A percentile compares a stretch with the other conserved stretches of the same genome.
These are phyloP conservation scores for Candida sanyaensis DNA, from an alignment of 1,139 yeast species.

Conservation along the genomic window DNA sequence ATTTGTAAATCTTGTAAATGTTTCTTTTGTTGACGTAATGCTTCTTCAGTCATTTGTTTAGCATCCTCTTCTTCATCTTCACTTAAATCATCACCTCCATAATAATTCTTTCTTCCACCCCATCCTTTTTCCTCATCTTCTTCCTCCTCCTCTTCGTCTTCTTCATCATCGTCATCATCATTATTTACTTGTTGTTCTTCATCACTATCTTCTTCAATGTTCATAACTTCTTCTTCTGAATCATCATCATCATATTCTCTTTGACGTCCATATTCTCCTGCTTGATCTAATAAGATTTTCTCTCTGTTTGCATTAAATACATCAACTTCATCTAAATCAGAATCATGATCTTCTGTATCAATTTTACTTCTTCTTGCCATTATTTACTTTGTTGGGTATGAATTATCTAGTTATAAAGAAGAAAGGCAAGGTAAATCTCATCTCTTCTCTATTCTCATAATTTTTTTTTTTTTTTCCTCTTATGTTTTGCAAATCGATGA, in stretches of 20 bases:
- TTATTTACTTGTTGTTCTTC: conserved; percentile 33
- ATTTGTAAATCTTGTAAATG: conserved; percentile 78
- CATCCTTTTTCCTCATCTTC: conserved; percentile 66
- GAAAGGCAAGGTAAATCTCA: too few species aligned
- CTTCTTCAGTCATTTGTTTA: conserved; percentile 82
- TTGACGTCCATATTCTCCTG: conserved; percentile 43
- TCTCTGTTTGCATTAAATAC: conserved; percentile 68
- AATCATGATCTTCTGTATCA: conserved; percentile 21
- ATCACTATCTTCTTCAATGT: conserved; percentile 21
- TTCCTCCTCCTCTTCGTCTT: conserved; percentile 44
- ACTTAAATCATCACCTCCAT: conserved; percentile 75
- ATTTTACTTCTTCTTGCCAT: conserved; percentile 18
- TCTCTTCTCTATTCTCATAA: too few species aligned
- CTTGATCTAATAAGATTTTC: conserved; percentile 58
- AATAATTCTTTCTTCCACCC: conserved; percentile 81
- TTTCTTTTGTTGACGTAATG: conserved; percentile 81
- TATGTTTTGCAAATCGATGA: conserved; percentile 3
- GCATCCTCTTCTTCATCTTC: conserved; percentile 67
- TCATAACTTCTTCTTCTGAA: conserved; percentile 31
- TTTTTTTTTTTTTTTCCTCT: conserved; percentile 1
- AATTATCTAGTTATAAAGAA: too few species aligned
- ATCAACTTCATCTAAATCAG: conserved; percentile 68
- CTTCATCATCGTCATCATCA: conserved; percentile 32
- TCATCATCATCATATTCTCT: conserved; percentile 44
- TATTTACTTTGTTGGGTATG: background rate